Base-by-base conservation (phyloP, 176 grass and related monocot genomes). In the Phoenix roebelenii region DNA sequence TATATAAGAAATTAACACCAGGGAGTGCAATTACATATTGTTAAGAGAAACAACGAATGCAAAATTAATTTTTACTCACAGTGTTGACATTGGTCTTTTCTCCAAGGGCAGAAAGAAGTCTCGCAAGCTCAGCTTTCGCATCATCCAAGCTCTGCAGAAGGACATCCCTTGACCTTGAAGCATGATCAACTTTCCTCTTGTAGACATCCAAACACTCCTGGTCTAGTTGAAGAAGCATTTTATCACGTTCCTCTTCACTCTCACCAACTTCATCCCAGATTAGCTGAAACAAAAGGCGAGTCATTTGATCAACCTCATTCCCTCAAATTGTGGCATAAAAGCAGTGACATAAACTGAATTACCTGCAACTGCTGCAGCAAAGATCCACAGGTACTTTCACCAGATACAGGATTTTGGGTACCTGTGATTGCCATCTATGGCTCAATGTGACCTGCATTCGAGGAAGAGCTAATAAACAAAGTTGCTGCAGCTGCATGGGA, bases 201-300 rank as follows among this genome's bases (percentile, higher is more conserved):
- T 98, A 98, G 25, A 98, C 94, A 76, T 98, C 94, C 51, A 98
- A 71, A 57, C 94, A 98, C 70, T 98, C 94, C 39, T 98, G 94
- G 58, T 98, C 94, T 23, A 98, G 76, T 54, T 98, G 88, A 70
- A 89, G 84, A 17, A 98, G 68, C 57, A 93, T 86, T 60, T 83
- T 93, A 73, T 98, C 94, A 0, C 94, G 94, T 79, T 92, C 94
- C 59, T 93, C 94, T 0, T 93, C 85, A 4, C 82, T 93, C 85
- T 98, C 88, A 7, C 94, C 94, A 65, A 98, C 85, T 73, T 98
- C 84, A 83, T 98, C 82, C 94, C 94, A 98, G 56, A 98, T 53
- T 59, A 84, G 76, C 94, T 98, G 58, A 66, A 55, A 75, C 17
- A 58, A 32, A 29, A 57, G 25, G 66, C 5, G 5, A 25, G 14